Evolutionary conservation across 2,329 filamentous ascomycete genomes (phyloP).

Genomic region (Fusarium temperatum): DNA sequence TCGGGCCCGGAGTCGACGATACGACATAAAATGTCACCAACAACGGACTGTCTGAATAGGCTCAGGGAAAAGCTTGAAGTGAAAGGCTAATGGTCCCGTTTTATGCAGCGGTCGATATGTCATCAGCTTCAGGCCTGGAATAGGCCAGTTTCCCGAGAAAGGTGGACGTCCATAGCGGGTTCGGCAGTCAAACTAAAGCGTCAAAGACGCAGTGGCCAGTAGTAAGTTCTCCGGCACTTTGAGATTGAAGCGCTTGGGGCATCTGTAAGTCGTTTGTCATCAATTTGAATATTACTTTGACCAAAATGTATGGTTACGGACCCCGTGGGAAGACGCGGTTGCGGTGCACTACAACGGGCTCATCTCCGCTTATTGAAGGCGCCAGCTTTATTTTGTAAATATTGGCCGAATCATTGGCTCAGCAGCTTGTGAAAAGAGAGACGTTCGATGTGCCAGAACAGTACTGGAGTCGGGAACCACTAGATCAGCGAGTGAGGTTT

Average conservation of each 20-base stretch:
- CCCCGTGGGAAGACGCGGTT: neutral
- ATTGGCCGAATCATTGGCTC: neutral
- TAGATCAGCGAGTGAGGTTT: neutral
- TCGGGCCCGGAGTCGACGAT: neutral
- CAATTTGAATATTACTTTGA: neutral
- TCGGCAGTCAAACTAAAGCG: conserved; percentile 23
- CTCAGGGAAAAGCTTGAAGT: neutral
- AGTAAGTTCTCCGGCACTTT: conserved; percentile 1
- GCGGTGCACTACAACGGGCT: neutral
- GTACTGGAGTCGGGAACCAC: neutral
- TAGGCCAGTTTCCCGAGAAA: conserved; percentile 4
- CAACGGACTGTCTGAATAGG: neutral
- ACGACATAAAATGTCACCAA: neutral
- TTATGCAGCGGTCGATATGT: conserved; percentile 25
- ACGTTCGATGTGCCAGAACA: neutral
- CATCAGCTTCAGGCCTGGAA: conserved; percentile 18
- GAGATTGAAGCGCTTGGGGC: neutral
- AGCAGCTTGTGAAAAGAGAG: neutral
- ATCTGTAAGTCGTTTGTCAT: neutral
- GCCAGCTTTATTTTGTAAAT: neutral
- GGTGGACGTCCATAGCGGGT: conserved; percentile 4
- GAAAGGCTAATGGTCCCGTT: neutral
- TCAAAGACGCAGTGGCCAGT: neutral
- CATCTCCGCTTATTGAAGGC: neutral
- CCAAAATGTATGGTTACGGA: neutral